Evolutionary conservation across 2,329 filamentous ascomycete genomes (phyloP), one percentile per base, ranked within the genome.

Genomic region (Metarhizium robertsii): DNA sequence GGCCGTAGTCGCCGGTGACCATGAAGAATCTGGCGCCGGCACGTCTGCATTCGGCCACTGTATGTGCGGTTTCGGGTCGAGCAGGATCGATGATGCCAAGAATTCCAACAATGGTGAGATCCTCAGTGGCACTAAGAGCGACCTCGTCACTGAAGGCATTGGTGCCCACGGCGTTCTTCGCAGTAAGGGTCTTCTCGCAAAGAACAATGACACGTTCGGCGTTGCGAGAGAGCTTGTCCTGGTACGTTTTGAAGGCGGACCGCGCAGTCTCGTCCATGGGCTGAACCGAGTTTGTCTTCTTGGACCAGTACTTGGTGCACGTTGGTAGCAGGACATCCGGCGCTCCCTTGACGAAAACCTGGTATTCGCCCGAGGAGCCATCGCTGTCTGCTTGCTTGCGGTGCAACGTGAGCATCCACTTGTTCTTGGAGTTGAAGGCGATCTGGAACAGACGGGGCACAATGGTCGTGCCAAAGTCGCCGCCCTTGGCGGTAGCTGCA

Each of bases 141-240:
- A 78, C 69, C 55, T 79, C 77, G n/a, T 80, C 75, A 49, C 69
- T 75, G 57, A 80, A 79, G 2, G 69, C 73, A 48, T 79, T 78
- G 32, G 76, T 73, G 4, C 69, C 67, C 6, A 67, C 61, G 2
- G 60, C 54, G 1, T 61, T 57, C 1, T 45, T 47, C 11, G 69
- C 67, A 0, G 53, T 58, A 6, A 69, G 64, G 8, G 65, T 65
- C 56, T 72, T 72, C 50, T 75, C 69, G 40, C 71, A 75, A 2
- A 76, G 59, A 0, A 76, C 64, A 36, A 74, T 73, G 14, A 77
- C 73, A 52, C 74, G 66, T 55, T 77, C 73, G 1, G 73, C 74
- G 1, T 73, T 72, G 2, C 67, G 61, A 0, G 73, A 75, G 0
- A 75, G 68, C 2, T 64, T 61, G 42, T 75, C 71, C 52, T 75